These are phyloP conservation scores for Gossypium gossypioides DNA, from an alignment of 441 rosid species.

Conservation along the genomic window DNA sequence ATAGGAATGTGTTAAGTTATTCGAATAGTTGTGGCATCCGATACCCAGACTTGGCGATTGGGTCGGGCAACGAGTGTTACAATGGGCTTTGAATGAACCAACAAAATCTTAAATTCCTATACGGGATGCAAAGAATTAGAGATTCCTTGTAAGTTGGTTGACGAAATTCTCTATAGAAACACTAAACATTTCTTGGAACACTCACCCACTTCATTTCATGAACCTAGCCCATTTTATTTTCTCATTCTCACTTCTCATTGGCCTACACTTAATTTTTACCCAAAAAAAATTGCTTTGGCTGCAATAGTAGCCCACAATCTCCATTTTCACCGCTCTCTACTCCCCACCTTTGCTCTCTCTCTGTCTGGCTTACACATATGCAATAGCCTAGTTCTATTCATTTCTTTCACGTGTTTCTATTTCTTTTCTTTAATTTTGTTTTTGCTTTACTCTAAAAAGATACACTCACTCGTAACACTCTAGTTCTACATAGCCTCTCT, in stretches of 20 bases:
- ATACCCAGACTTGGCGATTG: no score
- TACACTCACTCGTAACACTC: constrained; percentile 10
- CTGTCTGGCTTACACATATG: constrained; percentile 3
- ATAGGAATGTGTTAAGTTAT: no score
- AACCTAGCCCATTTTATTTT: constrained; percentile 14
- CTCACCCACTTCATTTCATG: no score
- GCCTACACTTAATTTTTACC: constrained; percentile 5
- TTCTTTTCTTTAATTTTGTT: neutral
- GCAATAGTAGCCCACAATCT: constrained; percentile 32
- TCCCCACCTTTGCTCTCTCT: constrained; percentile 39
- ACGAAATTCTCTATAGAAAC: no score
- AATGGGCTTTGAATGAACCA: no score
- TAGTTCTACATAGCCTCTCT: constrained; percentile 7
- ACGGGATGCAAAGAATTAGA: no score
- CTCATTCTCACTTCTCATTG: constrained; percentile 16
- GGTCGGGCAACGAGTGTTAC: no score
- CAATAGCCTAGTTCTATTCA: constrained; percentile 3
- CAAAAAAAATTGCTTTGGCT: constrained; percentile 4
- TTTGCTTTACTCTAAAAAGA: constrained; percentile 9
- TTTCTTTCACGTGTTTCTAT: neutral
- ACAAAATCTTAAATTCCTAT: no score
- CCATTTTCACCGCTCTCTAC: constrained; percentile 52
- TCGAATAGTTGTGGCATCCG: no score
- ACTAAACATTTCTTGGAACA: neutral
- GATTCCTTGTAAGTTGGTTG: no score